Conservation (phyloP, 768 basidiomycete genomes). For the Hypholoma sublateritium region DNA sequence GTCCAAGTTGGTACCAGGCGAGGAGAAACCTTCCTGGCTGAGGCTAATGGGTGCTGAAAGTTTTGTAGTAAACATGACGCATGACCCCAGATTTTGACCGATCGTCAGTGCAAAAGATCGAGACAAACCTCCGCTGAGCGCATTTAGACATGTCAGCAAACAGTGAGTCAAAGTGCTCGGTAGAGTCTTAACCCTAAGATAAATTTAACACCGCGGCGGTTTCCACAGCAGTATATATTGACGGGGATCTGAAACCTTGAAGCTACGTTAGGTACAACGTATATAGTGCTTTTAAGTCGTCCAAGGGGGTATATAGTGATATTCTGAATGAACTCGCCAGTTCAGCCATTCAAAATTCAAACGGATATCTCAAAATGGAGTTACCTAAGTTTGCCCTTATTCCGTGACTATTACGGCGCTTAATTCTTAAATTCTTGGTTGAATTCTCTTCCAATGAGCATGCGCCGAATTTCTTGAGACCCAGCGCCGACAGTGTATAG, state of each 20-base stretch:
- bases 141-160: not conserved
- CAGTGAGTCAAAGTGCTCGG: constrained; percentile 4
- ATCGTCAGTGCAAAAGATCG: constrained; percentile 13
- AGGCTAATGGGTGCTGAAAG: not conserved
- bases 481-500: constrained; percentile 96
- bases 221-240: constrained; percentile 2
- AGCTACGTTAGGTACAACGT: not conserved
- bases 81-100: constrained; percentile 14
- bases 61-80: constrained; percentile 4
- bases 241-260: not conserved
- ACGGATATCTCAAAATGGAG: not conserved
- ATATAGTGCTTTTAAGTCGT: not conserved
- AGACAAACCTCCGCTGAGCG: constrained; percentile 5
- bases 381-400: not conserved
- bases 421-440: constrained; percentile 59
- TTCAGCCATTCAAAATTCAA: not conserved
- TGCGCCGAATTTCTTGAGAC: constrained; percentile 91
- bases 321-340: not conserved
- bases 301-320: not conserved
- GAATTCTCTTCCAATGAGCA: constrained; percentile 93
- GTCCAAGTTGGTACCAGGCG: not conserved
- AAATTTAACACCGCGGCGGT: constrained; percentile 17
- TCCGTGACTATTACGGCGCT: not conserved
- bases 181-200: constrained; percentile 14
- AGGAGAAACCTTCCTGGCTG: not conserved